A percentile compares a stretch with the other conserved stretches of the same genome.
phyloP scores from a whole-genome alignment of 1,284 basidiomycete genomes.

The Trametes versicolor region DNA sequence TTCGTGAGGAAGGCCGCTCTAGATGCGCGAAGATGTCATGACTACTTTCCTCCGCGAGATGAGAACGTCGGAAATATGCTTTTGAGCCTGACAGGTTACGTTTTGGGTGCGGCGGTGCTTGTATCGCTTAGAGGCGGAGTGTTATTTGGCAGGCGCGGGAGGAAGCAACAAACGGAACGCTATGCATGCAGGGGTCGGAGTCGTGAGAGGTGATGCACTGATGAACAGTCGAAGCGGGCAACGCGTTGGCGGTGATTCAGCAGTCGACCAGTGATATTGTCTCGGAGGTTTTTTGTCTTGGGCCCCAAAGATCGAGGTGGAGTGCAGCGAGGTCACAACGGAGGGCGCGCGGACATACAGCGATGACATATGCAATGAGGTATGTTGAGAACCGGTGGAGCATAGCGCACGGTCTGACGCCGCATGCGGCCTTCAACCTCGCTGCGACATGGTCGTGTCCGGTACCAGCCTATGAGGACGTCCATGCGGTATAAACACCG shows the following conservation, averaged over 20 bases:
- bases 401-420: background rate
- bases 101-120: background rate
- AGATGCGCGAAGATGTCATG: too few relatives aligned
- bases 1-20: too few relatives aligned
- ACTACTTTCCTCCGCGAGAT: too few relatives aligned
- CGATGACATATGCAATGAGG: background rate
- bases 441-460: background rate
- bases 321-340: background rate
- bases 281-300: background rate
- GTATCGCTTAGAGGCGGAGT: background rate
- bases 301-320: slow-evolving; percentile 2
- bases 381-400: background rate
- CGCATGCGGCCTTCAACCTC: background rate
- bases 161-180: background rate
- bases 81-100: background rate
- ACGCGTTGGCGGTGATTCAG: background rate
- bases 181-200: background rate
- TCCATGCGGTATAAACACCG: background rate
- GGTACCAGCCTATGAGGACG: background rate
- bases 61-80: background rate
- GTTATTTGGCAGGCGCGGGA: background rate
- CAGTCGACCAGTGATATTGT: background rate
- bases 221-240: background rate
- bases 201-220: background rate
- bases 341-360: background rate